Evolutionary conservation across 1,284 basidiomycete genomes (phyloP), one percentile per base, ranked within the genome.

Genomic region (Malassezia yamatoensis): DNA sequence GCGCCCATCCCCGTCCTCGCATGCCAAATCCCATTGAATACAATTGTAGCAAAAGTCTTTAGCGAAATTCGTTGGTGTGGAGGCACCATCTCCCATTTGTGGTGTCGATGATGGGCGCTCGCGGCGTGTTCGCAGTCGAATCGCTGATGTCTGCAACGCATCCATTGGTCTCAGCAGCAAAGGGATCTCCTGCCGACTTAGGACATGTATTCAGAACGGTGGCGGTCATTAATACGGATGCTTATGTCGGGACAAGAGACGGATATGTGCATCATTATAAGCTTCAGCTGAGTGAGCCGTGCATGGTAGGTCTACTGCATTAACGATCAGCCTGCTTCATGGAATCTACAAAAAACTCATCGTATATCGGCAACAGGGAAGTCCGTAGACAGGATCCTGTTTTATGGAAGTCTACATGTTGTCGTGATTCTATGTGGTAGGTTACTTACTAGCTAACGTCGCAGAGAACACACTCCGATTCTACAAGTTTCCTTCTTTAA

Each of bases 381-480:
- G 41, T 51, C 63, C 9, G 46, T 64, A 12, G 63, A 64, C 33
- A 21, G 44, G 4, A 47, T 64, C 16, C 18, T 63, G 4, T 16
- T 61, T 13, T 39, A 60, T 11, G 42, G 36, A 1, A 16, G 43
- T 18, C 24, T 58, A 10, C 16, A 29, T 12, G 10, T 54, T 2
- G 53, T 55, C 7, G 62, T 52, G 16, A 55, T 62, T 18, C 50
- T 61, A 16, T 59, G 55, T 16, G 49, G 47, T 49, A 33, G 36
- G 47, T 49, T 4, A 29, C 12, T 9, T 12, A 15, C 29, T 12
- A 3, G 16, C 35, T 29, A 29, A 29, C 24, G 7, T 29, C 24
- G 11, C 51, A 51, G 64, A 66, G 49, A 49, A 52, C 8, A 53
- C 52, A 24, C 36, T 66, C 20, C 34, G 49, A 4, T 66, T 66